Evolutionary conservation across 768 basidiomycete genomes (phyloP).

Genomic region (Suillus discolor): DNA sequence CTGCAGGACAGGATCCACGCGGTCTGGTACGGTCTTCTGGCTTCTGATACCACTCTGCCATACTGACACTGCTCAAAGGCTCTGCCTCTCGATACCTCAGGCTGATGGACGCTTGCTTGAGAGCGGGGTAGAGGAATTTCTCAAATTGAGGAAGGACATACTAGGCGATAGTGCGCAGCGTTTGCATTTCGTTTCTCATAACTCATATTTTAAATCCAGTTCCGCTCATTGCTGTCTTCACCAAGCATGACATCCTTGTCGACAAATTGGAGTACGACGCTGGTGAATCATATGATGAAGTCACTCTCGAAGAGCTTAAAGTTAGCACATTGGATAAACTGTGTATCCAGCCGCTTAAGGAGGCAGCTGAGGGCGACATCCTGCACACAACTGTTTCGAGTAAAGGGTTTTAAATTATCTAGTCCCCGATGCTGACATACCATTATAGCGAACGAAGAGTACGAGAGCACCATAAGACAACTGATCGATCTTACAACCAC

Average conservation of each 20-base stretch:
- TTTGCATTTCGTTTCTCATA: neutral
- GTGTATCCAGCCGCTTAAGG: constrained; percentile 10
- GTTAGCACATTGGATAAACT: neutral
- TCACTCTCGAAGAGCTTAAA: constrained; percentile 2
- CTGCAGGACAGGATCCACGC: constrained; percentile 18
- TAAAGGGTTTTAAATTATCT: neutral
- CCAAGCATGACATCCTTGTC: constrained; percentile 9
- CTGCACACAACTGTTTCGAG: constrained; percentile 11
- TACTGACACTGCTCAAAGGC: neutral
- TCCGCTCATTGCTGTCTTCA: constrained; percentile 12
- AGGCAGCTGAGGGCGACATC: constrained; percentile 4
- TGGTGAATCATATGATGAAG: neutral
- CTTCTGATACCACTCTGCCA: neutral
- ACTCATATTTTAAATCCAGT: neutral
- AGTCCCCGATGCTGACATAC: neutral
- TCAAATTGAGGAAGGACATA: constrained; percentile 6
- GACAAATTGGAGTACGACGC: constrained; percentile 5
- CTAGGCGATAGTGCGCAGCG: constrained; percentile 7
- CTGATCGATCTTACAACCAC: constrained; percentile 11
- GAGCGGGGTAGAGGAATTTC: constrained; percentile 3
- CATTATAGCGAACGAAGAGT: constrained; percentile 4
- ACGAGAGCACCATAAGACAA: constrained; percentile 4
- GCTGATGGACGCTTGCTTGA: constrained; percentile 12
- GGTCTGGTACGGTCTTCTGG: constrained; percentile 14
- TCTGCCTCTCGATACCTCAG: constrained; percentile 11